Percentiles rank a stretch among this genome's conserved stretches.
These are phyloP conservation scores for Phyllosticta ampelicida DNA, from an alignment of 2,329 filamentous ascomycete genomes.

Conservation along the genomic window DNA sequence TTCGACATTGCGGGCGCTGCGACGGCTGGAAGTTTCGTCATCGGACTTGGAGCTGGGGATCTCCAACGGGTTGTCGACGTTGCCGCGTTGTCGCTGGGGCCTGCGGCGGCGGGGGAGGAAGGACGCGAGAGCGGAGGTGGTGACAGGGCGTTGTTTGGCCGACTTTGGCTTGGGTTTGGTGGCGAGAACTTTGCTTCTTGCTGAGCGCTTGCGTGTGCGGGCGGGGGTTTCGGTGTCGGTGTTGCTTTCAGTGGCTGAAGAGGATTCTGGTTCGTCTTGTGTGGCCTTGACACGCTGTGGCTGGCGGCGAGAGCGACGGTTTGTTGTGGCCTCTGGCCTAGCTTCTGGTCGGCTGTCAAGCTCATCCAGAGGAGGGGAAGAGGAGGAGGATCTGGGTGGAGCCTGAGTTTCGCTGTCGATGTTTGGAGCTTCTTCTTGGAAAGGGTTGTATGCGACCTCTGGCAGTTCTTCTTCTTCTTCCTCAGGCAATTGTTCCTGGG, in stretches of 20 bases:
- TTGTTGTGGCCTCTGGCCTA: conserved; percentile 12
- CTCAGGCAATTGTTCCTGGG: neutral
- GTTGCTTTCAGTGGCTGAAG: conserved; percentile 26
- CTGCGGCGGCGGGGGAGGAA: conserved; percentile 34
- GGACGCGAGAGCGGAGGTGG: conserved; percentile 35
- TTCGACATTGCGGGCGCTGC: neutral
- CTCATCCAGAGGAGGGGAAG: neutral
- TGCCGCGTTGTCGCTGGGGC: conserved; percentile 1
- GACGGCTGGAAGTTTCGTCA: neutral
- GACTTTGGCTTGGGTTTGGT: neutral
- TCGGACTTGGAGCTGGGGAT: conserved; percentile 27
- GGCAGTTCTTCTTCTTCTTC: neutral
- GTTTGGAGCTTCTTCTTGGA: conserved; percentile 13
- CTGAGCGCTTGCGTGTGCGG: conserved; percentile 2
- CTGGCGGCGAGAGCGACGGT: neutral
- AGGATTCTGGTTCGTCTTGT: conserved; percentile 13
- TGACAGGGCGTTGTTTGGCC: conserved; percentile 18
- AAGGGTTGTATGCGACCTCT: neutral
- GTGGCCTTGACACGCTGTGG: conserved; percentile 11
- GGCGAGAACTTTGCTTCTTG: conserved; percentile 16
- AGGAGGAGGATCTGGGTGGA: conserved; percentile 33
- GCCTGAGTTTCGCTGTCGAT: conserved; percentile 32
- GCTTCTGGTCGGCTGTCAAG: conserved; percentile 8
- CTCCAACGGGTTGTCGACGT: conserved; percentile 28
- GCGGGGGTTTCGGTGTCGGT: conserved; percentile 15